A percentile compares a stretch with the other conserved stretches of the same genome.
Evolutionary conservation across 768 basidiomycete genomes (phyloP).

Genomic region (Cytidiella melzeri): DNA sequence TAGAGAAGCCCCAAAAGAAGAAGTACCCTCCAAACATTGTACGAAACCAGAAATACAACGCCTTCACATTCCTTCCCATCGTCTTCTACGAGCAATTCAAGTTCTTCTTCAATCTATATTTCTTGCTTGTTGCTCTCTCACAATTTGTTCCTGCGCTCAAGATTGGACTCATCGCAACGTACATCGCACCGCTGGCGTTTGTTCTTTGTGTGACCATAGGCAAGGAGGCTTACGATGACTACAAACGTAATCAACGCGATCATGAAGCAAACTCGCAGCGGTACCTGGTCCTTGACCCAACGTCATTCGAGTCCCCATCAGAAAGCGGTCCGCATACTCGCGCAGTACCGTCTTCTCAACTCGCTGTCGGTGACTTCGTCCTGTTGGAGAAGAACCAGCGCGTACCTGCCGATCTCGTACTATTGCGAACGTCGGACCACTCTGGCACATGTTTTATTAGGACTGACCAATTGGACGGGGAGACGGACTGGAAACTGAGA

Average conservation of each 20-base stretch:
- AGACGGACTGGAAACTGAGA: slow-evolving; percentile 97
- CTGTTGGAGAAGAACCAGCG: slow-evolving; percentile 94
- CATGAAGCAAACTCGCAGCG: slow-evolving; percentile 91
- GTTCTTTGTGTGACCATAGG: slow-evolving; percentile 95
- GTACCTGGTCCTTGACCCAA: slow-evolving; percentile 75
- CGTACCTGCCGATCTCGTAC: slow-evolving; percentile 89
- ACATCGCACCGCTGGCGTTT: slow-evolving; percentile 93
- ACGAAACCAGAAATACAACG: slow-evolving; percentile 97
- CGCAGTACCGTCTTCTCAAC: slow-evolving; percentile 79
- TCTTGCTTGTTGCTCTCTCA: slow-evolving; percentile 91
- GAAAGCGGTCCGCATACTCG: slow-evolving; percentile 39
- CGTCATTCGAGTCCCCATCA: slow-evolving; percentile 24
- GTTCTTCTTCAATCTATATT: slow-evolving; percentile 99
- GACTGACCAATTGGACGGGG: slow-evolving; percentile 96
- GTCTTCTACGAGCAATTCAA: slow-evolving; percentile 99
- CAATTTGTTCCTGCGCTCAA: slow-evolving; percentile 95
- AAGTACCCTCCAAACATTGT: slow-evolving; percentile 85
- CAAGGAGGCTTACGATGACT: slow-evolving; percentile 98
- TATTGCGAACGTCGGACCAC: slow-evolving; percentile 81
- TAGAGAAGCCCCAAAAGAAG: slow-evolving; percentile 65
- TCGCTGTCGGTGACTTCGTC: slow-evolving; percentile 89
- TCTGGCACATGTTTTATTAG: slow-evolving; percentile 96
- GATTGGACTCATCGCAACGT: slow-evolving; percentile 94
- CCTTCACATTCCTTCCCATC: slow-evolving; percentile 93
- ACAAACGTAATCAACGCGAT: slow-evolving; percentile 88